Conservation (phyloP, 768 basidiomycete genomes). For the Calocybe cyanea region DNA sequence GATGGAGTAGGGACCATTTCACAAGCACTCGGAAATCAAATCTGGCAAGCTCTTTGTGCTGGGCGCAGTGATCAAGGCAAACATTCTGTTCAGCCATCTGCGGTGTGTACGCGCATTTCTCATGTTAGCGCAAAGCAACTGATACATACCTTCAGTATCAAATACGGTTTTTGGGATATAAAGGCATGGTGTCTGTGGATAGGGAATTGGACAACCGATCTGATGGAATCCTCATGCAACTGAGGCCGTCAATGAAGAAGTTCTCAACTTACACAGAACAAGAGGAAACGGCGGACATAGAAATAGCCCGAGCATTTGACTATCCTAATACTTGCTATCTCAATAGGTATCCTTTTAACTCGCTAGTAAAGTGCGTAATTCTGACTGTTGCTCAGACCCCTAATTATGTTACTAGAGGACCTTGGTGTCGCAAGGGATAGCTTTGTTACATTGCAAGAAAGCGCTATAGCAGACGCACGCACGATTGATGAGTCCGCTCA, state of each 20-base stretch:
- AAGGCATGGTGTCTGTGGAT: slow-evolving; percentile 77
- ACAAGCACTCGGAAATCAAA: slow-evolving; percentile 45
- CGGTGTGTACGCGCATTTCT: slow-evolving; percentile 39
- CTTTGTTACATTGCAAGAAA: slow-evolving; percentile 61
- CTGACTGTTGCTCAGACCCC: slow-evolving; percentile 38
- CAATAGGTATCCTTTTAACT: slow-evolving; percentile 50
- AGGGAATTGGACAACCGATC: slow-evolving; percentile 38
- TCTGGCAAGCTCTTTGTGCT: slow-evolving; percentile 55
- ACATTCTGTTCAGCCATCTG: slow-evolving; percentile 48
- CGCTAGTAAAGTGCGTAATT: not conserved
- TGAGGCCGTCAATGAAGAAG: slow-evolving; percentile 74
- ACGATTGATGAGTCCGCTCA: slow-evolving; percentile 57
- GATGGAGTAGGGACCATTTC: slow-evolving; percentile 85
- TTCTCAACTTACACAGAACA: slow-evolving; percentile 45
- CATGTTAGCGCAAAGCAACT: slow-evolving; percentile 3
- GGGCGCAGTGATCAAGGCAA: slow-evolving; percentile 31
- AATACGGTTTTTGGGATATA: slow-evolving; percentile 81
- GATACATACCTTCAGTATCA: slow-evolving; percentile 47
- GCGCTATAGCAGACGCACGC: slow-evolving; percentile 50
- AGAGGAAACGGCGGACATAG: slow-evolving; percentile 54
- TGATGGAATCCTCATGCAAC: slow-evolving; percentile 59
- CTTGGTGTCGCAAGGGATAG: slow-evolving; percentile 55
- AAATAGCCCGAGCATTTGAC: slow-evolving; percentile 66
- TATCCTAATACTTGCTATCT: slow-evolving; percentile 61
- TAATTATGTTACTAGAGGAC: slow-evolving; percentile 79